These are phyloP conservation scores for Haberlea rhodopensis DNA, from an alignment of 257 asterid species.

Conservation along the genomic window DNA sequence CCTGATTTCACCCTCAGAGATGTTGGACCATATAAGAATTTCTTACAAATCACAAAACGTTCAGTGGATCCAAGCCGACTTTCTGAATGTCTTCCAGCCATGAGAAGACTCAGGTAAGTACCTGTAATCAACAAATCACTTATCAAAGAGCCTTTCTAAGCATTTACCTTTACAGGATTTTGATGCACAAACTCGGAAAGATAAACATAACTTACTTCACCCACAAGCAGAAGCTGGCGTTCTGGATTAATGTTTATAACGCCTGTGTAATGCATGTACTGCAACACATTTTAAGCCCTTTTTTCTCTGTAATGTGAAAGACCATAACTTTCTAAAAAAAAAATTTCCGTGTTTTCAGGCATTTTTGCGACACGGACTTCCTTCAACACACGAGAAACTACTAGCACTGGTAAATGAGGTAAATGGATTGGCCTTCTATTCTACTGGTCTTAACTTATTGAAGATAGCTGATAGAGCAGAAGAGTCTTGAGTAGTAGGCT, in stretches of 20 bases:
- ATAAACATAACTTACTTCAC: constrained; percentile 55
- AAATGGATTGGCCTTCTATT: constrained; percentile 14
- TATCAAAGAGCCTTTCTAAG: background rate
- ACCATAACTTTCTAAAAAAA: constrained; percentile 2
- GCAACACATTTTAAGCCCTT: constrained; percentile 30
- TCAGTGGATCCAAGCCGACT: constrained; percentile 53
- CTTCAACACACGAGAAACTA: constrained; percentile 70
- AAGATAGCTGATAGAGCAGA: background rate
- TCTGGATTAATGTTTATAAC: constrained; percentile 85
- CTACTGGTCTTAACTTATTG: constrained; percentile 12
- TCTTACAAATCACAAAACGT: constrained; percentile 57
- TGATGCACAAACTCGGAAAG: constrained; percentile 69
- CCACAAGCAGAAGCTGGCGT: constrained; percentile 91
- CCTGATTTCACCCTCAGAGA: constrained; percentile 55
- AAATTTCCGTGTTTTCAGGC: too few species aligned
- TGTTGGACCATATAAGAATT: constrained; percentile 75
- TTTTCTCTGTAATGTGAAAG: background rate
- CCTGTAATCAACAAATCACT: constrained; percentile 17
- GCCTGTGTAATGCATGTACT: constrained; percentile 88
- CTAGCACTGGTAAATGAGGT: constrained; percentile 68
- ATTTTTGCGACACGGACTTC: constrained; percentile 76
- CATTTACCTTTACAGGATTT: constrained; percentile 41
- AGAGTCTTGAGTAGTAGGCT: background rate
- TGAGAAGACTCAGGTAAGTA: constrained; percentile 68
- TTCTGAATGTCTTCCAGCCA: constrained; percentile 61